Evolutionary conservation across 1,284 basidiomycete genomes (phyloP).

Genomic region (Leccinum solheimii): DNA sequence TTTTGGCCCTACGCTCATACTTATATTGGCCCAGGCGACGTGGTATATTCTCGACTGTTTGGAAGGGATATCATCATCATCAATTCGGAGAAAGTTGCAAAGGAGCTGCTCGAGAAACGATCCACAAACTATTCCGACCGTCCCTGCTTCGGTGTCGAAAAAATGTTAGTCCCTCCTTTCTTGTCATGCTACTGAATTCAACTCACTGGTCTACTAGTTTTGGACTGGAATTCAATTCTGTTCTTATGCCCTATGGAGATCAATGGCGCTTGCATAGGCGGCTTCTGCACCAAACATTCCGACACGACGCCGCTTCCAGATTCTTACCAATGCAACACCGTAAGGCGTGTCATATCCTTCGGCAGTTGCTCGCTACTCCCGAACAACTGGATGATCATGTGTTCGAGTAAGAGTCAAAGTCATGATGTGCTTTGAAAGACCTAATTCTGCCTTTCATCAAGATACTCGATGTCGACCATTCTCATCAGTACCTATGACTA

Average conservation of each 20-base stretch:
- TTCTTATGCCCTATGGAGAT: not conserved
- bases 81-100: slow-evolving; percentile 1
- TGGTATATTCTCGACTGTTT: not conserved
- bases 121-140: slow-evolving; percentile 11
- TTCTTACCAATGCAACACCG: not conserved
- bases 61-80: not conserved
- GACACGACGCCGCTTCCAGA: not conserved
- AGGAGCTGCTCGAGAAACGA: slow-evolving; percentile 5
- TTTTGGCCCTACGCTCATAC: not conserved
- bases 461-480: slow-evolving; percentile 15
- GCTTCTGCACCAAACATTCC: not conserved
- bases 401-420: slow-evolving; percentile 5
- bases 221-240: not conserved
- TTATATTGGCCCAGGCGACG: not conserved
- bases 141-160: not conserved
- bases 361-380: not conserved
- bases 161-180: not conserved
- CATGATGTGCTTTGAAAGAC: not conserved
- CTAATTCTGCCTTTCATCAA: not conserved
- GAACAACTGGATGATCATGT: slow-evolving; percentile 2
- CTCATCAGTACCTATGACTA: slow-evolving; percentile 14
- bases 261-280: not conserved
- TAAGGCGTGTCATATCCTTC: not conserved
- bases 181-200: not conserved
- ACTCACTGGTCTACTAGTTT: not conserved